A percentile compares a stretch with the other conserved stretches of the same genome.
These are phyloP conservation scores for Pelargonium cotyledonis DNA, from an alignment of 441 rosid genomes.

Conservation along the genomic window DNA sequence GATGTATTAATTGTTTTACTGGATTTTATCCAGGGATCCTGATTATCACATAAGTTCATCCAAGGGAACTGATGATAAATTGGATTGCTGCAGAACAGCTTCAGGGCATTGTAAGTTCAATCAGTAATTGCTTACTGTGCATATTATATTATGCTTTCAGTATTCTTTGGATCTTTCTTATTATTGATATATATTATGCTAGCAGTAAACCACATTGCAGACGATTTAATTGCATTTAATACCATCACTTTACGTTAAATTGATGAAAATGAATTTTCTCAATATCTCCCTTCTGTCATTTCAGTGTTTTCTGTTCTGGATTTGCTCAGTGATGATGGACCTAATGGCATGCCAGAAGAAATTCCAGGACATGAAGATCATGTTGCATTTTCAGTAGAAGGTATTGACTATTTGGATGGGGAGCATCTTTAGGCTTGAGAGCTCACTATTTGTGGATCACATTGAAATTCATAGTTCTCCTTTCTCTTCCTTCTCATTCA, in stretches of 20 bases:
- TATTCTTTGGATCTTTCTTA: background rate
- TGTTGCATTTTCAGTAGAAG: slow-evolving; percentile 81
- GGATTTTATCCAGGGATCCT: slow-evolving; percentile 25
- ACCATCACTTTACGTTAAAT: no score
- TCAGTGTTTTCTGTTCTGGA: slow-evolving; percentile 64
- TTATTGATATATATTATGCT: no score
- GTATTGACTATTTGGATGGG: slow-evolving; percentile 30
- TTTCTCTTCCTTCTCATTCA: background rate
- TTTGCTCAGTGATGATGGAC: slow-evolving; percentile 58
- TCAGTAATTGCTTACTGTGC: slow-evolving; percentile 1
- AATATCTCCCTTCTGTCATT: slow-evolving; percentile 14
- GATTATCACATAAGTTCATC: slow-evolving; percentile 21
- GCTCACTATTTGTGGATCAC: slow-evolving; percentile 3
- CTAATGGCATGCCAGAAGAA: slow-evolving; percentile 31
- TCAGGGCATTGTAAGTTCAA: slow-evolving; percentile 40
- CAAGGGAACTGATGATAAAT: slow-evolving; percentile 25
- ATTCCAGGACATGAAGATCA: slow-evolving; percentile 52
- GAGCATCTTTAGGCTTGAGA: slow-evolving; percentile 5
- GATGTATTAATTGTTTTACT: slow-evolving; percentile 22
- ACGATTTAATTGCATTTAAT: no score
- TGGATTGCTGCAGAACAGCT: slow-evolving; percentile 28
- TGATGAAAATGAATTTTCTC: background rate
- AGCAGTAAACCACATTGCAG: no score
- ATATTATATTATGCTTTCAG: background rate
- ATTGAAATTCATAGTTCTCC: background rate